phyloP scores from a whole-genome alignment of 495 filamentous ascomycete genomes.

The Tuber melanosporum region DNA sequence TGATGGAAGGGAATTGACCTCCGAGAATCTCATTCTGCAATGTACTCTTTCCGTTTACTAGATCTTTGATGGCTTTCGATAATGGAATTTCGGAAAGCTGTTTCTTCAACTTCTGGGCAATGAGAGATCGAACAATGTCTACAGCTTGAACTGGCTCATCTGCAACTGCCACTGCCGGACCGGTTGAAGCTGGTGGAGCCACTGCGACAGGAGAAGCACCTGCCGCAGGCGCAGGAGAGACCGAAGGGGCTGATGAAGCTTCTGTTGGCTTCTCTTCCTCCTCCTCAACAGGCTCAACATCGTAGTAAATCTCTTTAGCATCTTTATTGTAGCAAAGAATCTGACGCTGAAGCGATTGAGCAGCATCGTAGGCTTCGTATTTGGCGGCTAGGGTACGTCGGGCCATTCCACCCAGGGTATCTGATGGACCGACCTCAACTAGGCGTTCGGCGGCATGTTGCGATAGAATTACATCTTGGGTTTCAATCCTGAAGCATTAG shows the following conservation, averaged over 20 bases:
- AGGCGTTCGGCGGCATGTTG: slow-evolving; percentile 94
- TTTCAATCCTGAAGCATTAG: slow-evolving; percentile 64
- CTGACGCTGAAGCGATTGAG: slow-evolving; percentile 87
- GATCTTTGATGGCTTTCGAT: slow-evolving; percentile 96
- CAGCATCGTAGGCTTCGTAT: slow-evolving; percentile 98
- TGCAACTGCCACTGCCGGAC: slow-evolving; percentile 80
- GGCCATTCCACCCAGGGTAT: slow-evolving; percentile 98
- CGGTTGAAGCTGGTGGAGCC: slow-evolving; percentile 54
- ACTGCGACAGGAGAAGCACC: slow-evolving; percentile 52
- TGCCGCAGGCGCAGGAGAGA: slow-evolving; percentile 50
- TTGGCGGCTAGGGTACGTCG: slow-evolving; percentile 92
- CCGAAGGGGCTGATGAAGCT: slow-evolving; percentile 45
- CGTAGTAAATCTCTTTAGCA: slow-evolving; percentile 98
- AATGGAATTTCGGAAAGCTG: slow-evolving; percentile 78
- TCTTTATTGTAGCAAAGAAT: slow-evolving; percentile 99
- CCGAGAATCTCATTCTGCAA: slow-evolving; percentile 40
- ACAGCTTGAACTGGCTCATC: slow-evolving; percentile 81
- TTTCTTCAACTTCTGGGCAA: slow-evolving; percentile 99
- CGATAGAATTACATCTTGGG: slow-evolving; percentile 96
- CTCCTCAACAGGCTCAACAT: slow-evolving; percentile 90
- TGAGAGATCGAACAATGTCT: slow-evolving; percentile 79
- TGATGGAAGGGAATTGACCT: slow-evolving; percentile 13
- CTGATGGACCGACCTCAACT: slow-evolving; percentile 93
- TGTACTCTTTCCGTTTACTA: slow-evolving; percentile 78
- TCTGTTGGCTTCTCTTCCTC: slow-evolving; percentile 60